A percentile compares a stretch with the other conserved stretches of the same genome.
phyloP scores from a whole-genome alignment of 768 basidiomycete species.

The Boletellus ananas region DNA sequence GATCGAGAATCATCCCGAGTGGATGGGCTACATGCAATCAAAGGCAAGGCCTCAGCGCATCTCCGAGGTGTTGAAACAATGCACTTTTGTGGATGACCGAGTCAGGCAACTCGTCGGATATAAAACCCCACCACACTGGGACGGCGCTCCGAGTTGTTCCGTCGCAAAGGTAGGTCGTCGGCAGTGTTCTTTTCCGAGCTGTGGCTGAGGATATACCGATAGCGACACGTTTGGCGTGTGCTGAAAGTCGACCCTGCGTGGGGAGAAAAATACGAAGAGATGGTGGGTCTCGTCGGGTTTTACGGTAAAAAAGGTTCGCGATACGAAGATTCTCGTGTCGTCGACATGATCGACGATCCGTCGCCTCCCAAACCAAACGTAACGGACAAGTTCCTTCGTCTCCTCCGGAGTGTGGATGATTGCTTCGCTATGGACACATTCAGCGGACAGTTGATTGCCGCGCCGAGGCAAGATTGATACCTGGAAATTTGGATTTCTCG shows the following conservation, averaged over 20 bases:
- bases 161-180: slow-evolving; percentile 44
- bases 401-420: slow-evolving; percentile 48
- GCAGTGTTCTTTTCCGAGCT: not conserved
- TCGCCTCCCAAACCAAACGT: slow-evolving; percentile 43
- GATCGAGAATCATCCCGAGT: slow-evolving; percentile 44
- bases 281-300: slow-evolving; percentile 44
- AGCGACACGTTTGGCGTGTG: slow-evolving; percentile 50
- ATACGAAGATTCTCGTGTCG: slow-evolving; percentile 45
- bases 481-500: not conserved
- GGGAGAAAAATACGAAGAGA: slow-evolving; percentile 48
- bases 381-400: slow-evolving; percentile 43
- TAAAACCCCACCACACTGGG: slow-evolving; percentile 40
- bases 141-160: slow-evolving; percentile 29
- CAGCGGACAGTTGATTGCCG: not conserved
- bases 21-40: slow-evolving; percentile 44
- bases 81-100: slow-evolving; percentile 48
- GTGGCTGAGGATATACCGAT: not conserved
- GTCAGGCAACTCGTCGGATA: slow-evolving; percentile 44
- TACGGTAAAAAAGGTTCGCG: slow-evolving; percentile 57
- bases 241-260: slow-evolving; percentile 43
- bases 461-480: not conserved
- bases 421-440: slow-evolving; percentile 31
- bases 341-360: slow-evolving; percentile 48
- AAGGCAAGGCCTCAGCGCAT: slow-evolving; percentile 39
- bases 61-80: slow-evolving; percentile 45